These are phyloP conservation scores for Didymella pomorum DNA, from an alignment of 2,329 filamentous ascomycete genomes.

Conservation along the genomic window DNA sequence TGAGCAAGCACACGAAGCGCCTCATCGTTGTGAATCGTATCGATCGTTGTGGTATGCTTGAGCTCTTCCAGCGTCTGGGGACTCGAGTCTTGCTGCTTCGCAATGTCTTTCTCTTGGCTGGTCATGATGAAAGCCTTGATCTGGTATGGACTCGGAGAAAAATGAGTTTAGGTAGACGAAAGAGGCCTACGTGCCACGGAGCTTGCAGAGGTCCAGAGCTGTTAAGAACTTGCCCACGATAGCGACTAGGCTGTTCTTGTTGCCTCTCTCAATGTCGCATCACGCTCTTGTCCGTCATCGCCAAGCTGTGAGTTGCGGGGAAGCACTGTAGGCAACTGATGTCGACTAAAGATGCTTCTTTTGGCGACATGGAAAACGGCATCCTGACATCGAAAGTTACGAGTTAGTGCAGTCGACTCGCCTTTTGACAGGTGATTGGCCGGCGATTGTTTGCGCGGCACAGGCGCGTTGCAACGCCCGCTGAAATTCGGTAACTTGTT, in stretches of 20 bases:
- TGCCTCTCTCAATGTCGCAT: background rate
- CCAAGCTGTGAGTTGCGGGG: constrained; percentile 13
- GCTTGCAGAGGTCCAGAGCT: background rate
- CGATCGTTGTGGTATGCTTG: constrained; percentile 19
- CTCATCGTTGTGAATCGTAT: constrained; percentile 33
- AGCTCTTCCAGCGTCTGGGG: constrained; percentile 11
- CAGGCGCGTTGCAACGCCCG: background rate
- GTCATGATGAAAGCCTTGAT: background rate
- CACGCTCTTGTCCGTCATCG: background rate
- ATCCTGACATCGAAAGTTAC: constrained; percentile 6
- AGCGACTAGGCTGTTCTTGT: background rate
- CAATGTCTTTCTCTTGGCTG: background rate
- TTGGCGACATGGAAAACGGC: constrained; percentile 1
- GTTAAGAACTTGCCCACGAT: background rate
- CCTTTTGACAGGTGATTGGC: background rate
- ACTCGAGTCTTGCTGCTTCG: constrained; percentile 1
- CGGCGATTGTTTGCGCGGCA: constrained; percentile 3
- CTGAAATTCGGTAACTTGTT: constrained; percentile 12
- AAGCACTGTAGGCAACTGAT: background rate
- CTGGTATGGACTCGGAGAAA: background rate
- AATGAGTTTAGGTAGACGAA: too few relatives aligned
- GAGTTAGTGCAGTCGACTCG: constrained; percentile 12
- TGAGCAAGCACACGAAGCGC: constrained; percentile 23
- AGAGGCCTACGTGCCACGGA: background rate
- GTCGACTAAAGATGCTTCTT: constrained; percentile 16